Base-by-base conservation (phyloP, 2,329 filamentous ascomycete genomes). In the Fusarium sp. region DNA sequence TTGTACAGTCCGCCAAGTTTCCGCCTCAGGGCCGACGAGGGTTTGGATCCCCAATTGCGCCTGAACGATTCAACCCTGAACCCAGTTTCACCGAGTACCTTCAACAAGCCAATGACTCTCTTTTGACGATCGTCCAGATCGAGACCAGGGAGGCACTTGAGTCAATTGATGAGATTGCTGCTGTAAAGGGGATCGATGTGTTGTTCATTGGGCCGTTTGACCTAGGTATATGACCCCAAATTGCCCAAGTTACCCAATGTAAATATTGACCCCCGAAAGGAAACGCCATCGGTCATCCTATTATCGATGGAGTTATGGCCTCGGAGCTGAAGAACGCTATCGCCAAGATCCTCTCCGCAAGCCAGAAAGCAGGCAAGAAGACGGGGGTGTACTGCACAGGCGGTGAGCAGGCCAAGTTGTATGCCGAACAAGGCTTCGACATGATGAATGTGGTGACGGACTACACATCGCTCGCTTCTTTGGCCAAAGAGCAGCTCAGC, bases 191-290 rank as follows among this genome's bases (percentile, higher is more conserved):
- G 4, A 78, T 90, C 22, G 88, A 90, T 59, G 81, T 87, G 5
- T 75, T 90, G 24, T 89, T 89, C 70, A 80, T 90, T 42, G 88
- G 88, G 0, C 87, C 88, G 2, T 89, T 88, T 70, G 87, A 90
- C 68, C 78, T 90, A 48, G 88, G 85, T 67, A 60, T 40, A 64
- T 34, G 6, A 15, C 6, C 22, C 1, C 7, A 12, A n/a, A 11
- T 7, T 7, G 12, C 12, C 5, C n/a, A 24, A 7, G 25, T 25
- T 11, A 6, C 9, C 7, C 12, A 5, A 22, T 7, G 10, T 12
- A 12, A 22, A 32, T 36, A 34, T 64, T 68, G 28, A 70, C 46
- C 24, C 6, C 15, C 2, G 8, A 32, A 19, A 80, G 78, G 83
- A 45, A 87, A 87, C 72, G 88, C 84, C 65, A 86, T 88, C 41